These are phyloP conservation scores for Fraxinus latifolia DNA, from an alignment of 305 asterid genomes.

Conservation along the genomic window DNA sequence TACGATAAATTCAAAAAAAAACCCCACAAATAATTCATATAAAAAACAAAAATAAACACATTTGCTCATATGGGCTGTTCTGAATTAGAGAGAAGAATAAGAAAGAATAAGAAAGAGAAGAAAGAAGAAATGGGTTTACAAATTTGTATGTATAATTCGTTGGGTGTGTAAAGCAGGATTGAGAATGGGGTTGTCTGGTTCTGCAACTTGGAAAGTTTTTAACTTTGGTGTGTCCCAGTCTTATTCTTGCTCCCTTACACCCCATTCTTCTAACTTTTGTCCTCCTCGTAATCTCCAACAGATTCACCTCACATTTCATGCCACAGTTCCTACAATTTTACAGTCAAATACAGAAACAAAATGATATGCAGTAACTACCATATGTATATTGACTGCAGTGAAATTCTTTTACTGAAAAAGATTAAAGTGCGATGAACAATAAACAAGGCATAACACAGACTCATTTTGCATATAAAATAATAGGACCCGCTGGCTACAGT, in stretches of 20 bases:
- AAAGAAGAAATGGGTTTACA: neutral
- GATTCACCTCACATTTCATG: neutral
- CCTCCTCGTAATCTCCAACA: slow-evolving; percentile 13
- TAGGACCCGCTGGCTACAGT: neutral
- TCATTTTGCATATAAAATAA: neutral
- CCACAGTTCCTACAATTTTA: neutral
- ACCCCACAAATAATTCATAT: neutral
- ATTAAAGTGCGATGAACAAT: neutral
- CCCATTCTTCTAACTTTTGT: slow-evolving; percentile 1
- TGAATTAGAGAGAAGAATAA: neutral
- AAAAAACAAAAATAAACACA: neutral
- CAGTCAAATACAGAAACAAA: neutral
- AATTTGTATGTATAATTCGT: slow-evolving; percentile 7
- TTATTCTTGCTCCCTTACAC: neutral
- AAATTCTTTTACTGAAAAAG: neutral
- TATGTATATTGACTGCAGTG: neutral
- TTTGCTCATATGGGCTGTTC: neutral
- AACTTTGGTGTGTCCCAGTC: slow-evolving; percentile 5
- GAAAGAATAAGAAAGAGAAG: neutral
- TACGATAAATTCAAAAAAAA: neutral
- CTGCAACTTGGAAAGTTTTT: slow-evolving; percentile 31
- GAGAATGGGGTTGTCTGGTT: slow-evolving; percentile 38
- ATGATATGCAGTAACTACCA: neutral
- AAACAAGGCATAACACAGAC: neutral
- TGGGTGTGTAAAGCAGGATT: slow-evolving; percentile 36